phyloP scores from a whole-genome alignment of 257 asterid genomes.

The Solanum arcanum region DNA sequence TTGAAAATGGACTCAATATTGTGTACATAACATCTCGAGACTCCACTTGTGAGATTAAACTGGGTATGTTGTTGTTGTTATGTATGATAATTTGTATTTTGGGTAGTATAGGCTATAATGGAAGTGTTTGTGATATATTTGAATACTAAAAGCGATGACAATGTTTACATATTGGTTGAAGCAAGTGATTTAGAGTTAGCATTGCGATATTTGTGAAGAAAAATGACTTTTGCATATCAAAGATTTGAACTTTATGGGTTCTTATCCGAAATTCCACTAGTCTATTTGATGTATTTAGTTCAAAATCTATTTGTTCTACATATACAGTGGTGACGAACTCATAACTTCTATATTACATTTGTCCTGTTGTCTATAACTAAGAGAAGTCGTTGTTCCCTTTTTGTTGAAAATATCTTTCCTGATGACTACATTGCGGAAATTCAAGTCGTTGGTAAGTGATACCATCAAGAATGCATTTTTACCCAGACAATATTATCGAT shows the following conservation, averaged over 20 bases:
- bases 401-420: background rate
- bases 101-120: background rate
- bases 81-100: background rate
- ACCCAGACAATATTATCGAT: background rate
- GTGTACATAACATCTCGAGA: background rate
- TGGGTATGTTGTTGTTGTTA: background rate
- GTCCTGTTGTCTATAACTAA: background rate
- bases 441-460: background rate
- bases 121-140: background rate
- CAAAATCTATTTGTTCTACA: background rate
- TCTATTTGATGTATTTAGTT: background rate
- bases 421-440: background rate
- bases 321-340: background rate
- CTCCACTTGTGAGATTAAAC: background rate
- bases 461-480: background rate
- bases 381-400: background rate
- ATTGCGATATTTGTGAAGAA: background rate
- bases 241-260: background rate
- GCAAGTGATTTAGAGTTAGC: background rate
- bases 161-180: background rate
- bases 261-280: background rate
- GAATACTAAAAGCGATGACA: background rate
- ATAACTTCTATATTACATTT: background rate
- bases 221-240: background rate
- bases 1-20: background rate